Percentiles rank a stretch among this genome's conserved stretches.
phyloP scores from a whole-genome alignment of 176 grass and related monocot genomes.

The Thinopyrum elongatum region DNA sequence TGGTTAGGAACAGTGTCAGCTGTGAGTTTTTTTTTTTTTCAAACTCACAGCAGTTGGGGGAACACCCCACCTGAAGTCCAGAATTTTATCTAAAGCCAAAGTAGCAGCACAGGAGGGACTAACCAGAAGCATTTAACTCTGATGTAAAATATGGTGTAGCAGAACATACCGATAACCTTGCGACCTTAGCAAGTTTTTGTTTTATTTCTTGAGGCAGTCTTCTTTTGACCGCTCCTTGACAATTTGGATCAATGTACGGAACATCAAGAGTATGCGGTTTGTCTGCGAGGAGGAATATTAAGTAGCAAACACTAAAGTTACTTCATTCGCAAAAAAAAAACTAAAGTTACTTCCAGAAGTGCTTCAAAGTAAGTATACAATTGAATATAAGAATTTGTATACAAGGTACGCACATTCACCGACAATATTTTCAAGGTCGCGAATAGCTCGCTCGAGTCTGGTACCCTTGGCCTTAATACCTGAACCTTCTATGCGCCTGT shows the following conservation, averaged over 20 bases:
- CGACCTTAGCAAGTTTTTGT: conserved; percentile 79
- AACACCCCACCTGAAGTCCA: no score
- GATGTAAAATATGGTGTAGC: conserved; percentile 18
- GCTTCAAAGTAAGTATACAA: conserved; percentile 6
- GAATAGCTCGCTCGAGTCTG: conserved; percentile 75
- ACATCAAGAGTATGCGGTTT: conserved; percentile 58
- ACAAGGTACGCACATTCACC: conserved; percentile 53
- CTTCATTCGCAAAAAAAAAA: no score
- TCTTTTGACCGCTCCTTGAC: conserved; percentile 61
- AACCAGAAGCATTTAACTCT: conserved; percentile 1
- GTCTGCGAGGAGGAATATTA: conserved; percentile 43
- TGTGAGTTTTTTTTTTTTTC: not conserved
- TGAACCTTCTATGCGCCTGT: conserved; percentile 43
- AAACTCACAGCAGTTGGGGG: no score
- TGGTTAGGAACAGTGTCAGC: not conserved
- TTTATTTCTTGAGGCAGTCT: conserved; percentile 82
- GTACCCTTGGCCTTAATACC: conserved; percentile 65
- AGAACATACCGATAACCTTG: conserved; percentile 71
- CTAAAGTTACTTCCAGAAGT: conserved; percentile 26
- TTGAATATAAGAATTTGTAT: not conserved
- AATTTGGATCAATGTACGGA: conserved; percentile 53
- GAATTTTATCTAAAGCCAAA: no score
- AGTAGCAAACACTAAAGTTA: conserved; percentile 31
- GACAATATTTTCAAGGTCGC: conserved; percentile 73
- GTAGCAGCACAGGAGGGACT: no score